Base-by-base conservation (phyloP, 2,329 filamentous ascomycete species). In the Trichoderma sp. region DNA sequence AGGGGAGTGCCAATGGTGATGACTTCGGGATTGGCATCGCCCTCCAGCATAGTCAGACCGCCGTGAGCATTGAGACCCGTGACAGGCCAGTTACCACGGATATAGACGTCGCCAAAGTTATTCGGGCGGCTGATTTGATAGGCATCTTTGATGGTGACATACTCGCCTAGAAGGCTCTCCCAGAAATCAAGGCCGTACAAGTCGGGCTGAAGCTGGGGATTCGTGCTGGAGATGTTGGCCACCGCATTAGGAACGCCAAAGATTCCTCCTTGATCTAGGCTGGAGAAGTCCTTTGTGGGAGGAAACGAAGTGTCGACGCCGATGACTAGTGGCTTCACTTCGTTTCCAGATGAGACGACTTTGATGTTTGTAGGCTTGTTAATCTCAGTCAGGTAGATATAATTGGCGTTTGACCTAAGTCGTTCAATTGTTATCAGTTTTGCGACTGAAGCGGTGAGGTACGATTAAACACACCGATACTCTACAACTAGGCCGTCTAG, bases 131-230 rank as follows among this genome's bases (percentile, higher is more conserved):
- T 84, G 59, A 92, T 80, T 57, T 88, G 88, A 13, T 82, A 85
- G 1, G 89, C 87, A 59, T 81, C 84, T 74, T 84, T 84, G 61
- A 93, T 81, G 0, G 88, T 92, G 15, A 93, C 90, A 8, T 92
- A 83, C 79, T 93, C 90, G 32, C 91, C 91, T 68, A 83, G 84
- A 71, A 93, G 80, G 73, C 87, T 90, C 84, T 93, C 89, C 91
- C 91, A 93, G 77, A 93, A 93, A 78, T 93, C 91, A 34, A 93
- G 82, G 3, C 91, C 91, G 76, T 90, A 93, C 55, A 82, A 80
- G 26, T 82, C 81, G 2, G 91, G 91, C 73, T 91, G 79, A 50
- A 93, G 84, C 15, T 82, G 81, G 0, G 90, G 90, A 77, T 93
- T 93, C 39, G 78, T 82, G 6, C 79, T 81, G 2, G 89, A 91